Percentiles rank a stretch among this genome's conserved stretches.
Evolutionary conservation across 208 protist species (phyloP).

Genomic region (Cochliopodium minus): DNA sequence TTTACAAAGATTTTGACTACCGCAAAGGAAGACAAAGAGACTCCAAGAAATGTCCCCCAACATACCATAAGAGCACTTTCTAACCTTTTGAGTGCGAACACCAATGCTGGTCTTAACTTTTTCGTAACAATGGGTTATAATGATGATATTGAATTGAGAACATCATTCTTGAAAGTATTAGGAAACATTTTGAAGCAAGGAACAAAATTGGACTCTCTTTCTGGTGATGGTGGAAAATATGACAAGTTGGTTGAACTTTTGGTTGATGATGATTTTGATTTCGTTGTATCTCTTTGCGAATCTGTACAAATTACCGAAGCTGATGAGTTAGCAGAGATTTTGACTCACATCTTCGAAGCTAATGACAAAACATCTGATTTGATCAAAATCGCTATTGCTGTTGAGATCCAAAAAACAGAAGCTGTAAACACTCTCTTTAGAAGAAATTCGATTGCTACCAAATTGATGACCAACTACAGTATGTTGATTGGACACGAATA

Average conservation of each 20-base stretch:
- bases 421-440: constrained; percentile 26
- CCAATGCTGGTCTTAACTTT: not conserved
- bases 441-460: constrained; percentile 25
- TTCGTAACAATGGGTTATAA: not conserved
- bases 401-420: too few species aligned
- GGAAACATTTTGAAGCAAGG: not conserved
- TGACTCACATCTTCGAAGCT: too few species aligned
- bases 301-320: too few species aligned
- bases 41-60: not conserved
- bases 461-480: constrained; percentile 30
- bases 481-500: constrained; percentile 17
- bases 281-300: too few species aligned
- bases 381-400: too few species aligned
- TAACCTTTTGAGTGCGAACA: not conserved
- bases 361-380: too few species aligned
- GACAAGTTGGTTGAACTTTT: not conserved
- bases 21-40: not conserved
- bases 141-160: constrained; percentile 3
- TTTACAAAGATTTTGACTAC: not conserved
- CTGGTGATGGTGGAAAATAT: not conserved
- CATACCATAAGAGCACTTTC: not conserved
- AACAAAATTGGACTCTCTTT: not conserved
- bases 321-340: too few species aligned
- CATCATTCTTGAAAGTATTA: not conserved
- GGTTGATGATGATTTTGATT: not conserved